Base-by-base conservation (phyloP, 2,329 filamentous ascomycete species). In the Diaporthe destruens region DNA sequence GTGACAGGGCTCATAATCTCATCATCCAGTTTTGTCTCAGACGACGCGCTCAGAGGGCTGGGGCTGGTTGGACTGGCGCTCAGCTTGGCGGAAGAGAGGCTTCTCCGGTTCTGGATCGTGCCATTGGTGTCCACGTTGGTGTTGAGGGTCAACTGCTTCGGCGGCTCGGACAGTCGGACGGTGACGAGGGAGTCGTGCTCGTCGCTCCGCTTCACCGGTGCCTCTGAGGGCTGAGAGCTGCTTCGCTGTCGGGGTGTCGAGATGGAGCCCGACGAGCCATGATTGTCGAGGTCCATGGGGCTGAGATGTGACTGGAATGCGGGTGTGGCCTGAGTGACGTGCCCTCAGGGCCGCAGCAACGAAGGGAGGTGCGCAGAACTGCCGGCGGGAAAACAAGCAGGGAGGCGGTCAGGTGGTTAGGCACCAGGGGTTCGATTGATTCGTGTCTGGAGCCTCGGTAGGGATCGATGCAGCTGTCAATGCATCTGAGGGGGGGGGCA, bases 121-220 rank as follows among this genome's bases (percentile, higher is more conserved):
- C 73, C 73, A 54, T 74, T 76, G 47, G 77, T 66, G 9, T 77
- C 74, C 4, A 79, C 69, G 49, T 76, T 73, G 11, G 80, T 81
- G 65, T 80, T 78, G 34, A 81, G 72, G 1, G 76, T 77, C 39
- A 82, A 75, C 14, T 75, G 73, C 65, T 67, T 74, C 1, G 85
- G 77, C 69, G 84, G 80, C 76, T 91, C 90, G 3, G 90, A 92
- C 56, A 93, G 84, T 53, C 90, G 87, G 23, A 93, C 90, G 3
- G 90, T 92, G 29, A 92, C 89, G 85, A 93, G 91, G 0, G 91
- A 93, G 80, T 92, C 90, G 75, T 85, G 83, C 9, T 81, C 79
- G 72, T 75, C 74, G 20, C 59, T 67, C 42, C 74, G 72, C 61
- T 71, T 75, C 32, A 74, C 71, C n/a, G 71, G 65, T 57, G 75